Evolutionary conservation across 352 stramenopile species (phyloP), one percentile per base, ranked within the genome.

Genomic region (Globisporangium polare): DNA sequence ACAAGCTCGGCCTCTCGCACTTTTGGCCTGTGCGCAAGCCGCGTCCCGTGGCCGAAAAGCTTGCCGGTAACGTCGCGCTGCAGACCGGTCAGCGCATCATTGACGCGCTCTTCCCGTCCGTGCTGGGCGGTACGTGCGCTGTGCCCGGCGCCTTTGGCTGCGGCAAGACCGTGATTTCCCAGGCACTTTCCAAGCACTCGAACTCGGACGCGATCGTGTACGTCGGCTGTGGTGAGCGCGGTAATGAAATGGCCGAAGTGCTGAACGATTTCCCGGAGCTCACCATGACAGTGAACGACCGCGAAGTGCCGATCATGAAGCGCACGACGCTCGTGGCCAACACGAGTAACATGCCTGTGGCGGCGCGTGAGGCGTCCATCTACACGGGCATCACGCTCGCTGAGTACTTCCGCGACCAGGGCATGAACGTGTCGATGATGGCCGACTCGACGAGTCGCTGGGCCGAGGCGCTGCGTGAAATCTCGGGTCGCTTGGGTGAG

Each of bases 271-370:
- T 99, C 88, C 98, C 98, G 20, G 97, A 99, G 75, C 82, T 99
- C 22, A 99, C 96, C 31, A 99, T 99, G 90, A 98, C 94, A 8
- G 83, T 99, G 43, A 98, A 99, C 62, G 97, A 98, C 62, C 97
- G 97, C 42, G 86, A 95, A 59, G 86, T 99, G 69, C 96, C 96
- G 55, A 99, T 99, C 82, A 99, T 99, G 98, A 99, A 99, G 83
- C 96, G 98, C 65, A 99, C 97, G 42, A 98, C 95, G 46, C 80
- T 99, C 31, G 97, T 99, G 56, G 97, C 97, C 57, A 99, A 99
- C 83, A 99, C 98, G n/a, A 99, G 95, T 78, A 99, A 99, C 91
- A 99, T 99, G 98, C 98, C 98, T 52, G 98, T 99, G 71, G 98
- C 98, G 53, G 98, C 98, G 27, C 96, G 98, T 84, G 98, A 99